Conservation (phyloP, 495 filamentous ascomycete species). For the Pyronema omphalodes region DNA sequence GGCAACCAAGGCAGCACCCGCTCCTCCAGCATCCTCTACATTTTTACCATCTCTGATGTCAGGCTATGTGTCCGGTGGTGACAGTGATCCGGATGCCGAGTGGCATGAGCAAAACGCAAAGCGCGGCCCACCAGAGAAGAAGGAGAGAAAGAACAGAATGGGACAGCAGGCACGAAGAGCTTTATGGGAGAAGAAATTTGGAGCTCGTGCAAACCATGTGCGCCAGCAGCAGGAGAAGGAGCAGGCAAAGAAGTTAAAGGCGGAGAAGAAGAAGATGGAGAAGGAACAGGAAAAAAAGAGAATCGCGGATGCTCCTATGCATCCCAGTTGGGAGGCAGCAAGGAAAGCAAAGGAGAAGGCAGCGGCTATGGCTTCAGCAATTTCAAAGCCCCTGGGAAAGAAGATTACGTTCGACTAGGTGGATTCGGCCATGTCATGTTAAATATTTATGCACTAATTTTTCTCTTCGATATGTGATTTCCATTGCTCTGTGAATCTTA, state of each 20-base stretch:
- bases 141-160: conserved; percentile 55
- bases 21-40: conserved; percentile 35
- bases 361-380: conserved; percentile 38
- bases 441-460: no score
- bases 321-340: conserved; percentile 88
- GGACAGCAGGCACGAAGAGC: conserved; percentile 73
- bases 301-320: conserved; percentile 37
- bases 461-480: no score
- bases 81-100: conserved; percentile 32
- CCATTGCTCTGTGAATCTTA: no score
- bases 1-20: conserved; percentile 19
- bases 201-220: conserved; percentile 55
- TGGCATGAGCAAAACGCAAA: conserved; percentile 20
- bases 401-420: conserved; percentile 76
- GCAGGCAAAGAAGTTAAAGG: conserved; percentile 28
- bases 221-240: conserved; percentile 23
- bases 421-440: not conserved
- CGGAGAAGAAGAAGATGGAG: conserved; percentile 28
- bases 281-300: conserved; percentile 30
- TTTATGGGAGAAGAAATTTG: conserved; percentile 87
- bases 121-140: conserved; percentile 17
- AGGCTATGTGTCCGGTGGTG: conserved; percentile 83
- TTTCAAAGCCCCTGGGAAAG: conserved; percentile 37
- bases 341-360: conserved; percentile 62
- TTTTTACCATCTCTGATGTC: conserved; percentile 82